phyloP scores from a whole-genome alignment of 2,329 filamentous ascomycete genomes.

The Aureobasidium sp. region DNA sequence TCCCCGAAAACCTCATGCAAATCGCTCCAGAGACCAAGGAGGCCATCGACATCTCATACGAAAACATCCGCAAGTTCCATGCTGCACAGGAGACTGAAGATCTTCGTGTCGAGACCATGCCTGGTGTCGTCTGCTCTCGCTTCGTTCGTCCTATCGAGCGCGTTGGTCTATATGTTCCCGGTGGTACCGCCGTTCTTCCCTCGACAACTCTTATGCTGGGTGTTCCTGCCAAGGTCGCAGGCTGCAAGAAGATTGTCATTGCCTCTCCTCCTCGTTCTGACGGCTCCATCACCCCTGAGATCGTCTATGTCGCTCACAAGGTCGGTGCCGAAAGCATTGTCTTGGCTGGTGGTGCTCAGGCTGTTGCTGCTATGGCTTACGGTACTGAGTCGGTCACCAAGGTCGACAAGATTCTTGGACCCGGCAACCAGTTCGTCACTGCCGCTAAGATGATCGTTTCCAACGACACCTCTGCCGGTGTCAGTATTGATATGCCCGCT shows the following conservation, averaged over 20 bases:
- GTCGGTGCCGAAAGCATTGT: slow-evolving; percentile 94
- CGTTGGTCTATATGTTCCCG: slow-evolving; percentile 93
- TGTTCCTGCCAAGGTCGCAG: slow-evolving; percentile 94
- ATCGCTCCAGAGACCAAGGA: slow-evolving; percentile 74
- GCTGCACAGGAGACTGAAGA: slow-evolving; percentile 81
- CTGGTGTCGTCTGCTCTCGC: slow-evolving; percentile 87
- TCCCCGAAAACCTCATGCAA: slow-evolving; percentile 78
- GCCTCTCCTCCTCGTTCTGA: slow-evolving; percentile 86
- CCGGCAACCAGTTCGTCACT: slow-evolving; percentile 97
- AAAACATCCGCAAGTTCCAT: slow-evolving; percentile 94
- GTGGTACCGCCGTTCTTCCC: slow-evolving; percentile 92
- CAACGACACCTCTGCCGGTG: slow-evolving; percentile 92
- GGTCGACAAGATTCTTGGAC: slow-evolving; percentile 97
- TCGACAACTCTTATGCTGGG: slow-evolving; percentile 97
- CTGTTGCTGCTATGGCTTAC: slow-evolving; percentile 93
- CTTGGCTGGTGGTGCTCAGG: slow-evolving; percentile 89
- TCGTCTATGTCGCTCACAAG: slow-evolving; percentile 96
- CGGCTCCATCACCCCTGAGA: slow-evolving; percentile 88
- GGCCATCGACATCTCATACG: slow-evolving; percentile 89
- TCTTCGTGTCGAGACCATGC: slow-evolving; percentile 91
- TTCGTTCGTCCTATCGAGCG: slow-evolving; percentile 89
- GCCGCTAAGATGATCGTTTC: slow-evolving; percentile 97
- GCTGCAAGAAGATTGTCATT: slow-evolving; percentile 89
- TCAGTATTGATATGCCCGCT: slow-evolving; percentile 97
- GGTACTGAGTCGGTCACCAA: slow-evolving; percentile 91